phyloP scores from a whole-genome alignment of 352 stramenopile genomes.

The Phytophthora lateralis region DNA sequence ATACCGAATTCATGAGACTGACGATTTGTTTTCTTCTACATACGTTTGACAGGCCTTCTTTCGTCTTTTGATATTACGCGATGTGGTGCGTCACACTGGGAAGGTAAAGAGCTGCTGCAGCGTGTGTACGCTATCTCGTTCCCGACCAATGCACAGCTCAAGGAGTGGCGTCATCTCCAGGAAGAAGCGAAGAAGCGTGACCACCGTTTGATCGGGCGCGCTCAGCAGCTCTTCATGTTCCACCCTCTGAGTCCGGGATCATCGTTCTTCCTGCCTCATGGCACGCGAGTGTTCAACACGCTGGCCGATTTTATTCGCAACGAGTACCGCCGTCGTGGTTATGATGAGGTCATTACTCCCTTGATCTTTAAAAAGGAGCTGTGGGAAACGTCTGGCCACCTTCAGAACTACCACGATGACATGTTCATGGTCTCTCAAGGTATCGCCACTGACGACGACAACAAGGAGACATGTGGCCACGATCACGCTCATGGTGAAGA shows the following conservation, averaged over 20 bases:
- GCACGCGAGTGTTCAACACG: slow-evolving; percentile 98
- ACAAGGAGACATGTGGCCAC: slow-evolving; percentile 19
- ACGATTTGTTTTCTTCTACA: slow-evolving; percentile 9
- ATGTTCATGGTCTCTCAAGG: slow-evolving; percentile 94
- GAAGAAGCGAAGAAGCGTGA: slow-evolving; percentile 97
- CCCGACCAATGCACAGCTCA: slow-evolving; percentile 88
- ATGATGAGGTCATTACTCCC: slow-evolving; percentile 97
- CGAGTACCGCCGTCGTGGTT: slow-evolving; percentile 90
- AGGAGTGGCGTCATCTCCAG: slow-evolving; percentile 88
- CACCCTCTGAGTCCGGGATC: slow-evolving; percentile 95
- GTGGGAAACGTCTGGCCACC: slow-evolving; percentile 97
- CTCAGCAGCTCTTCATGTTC: slow-evolving; percentile 98
- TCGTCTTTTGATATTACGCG: slow-evolving; percentile 97
- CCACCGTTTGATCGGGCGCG: slow-evolving; percentile 93
- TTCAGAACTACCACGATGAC: slow-evolving; percentile 96
- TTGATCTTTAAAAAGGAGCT: slow-evolving; percentile 98
- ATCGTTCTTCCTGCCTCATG: slow-evolving; percentile 98
- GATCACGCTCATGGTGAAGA: slow-evolving; percentile 30
- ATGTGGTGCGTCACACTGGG: slow-evolving; percentile 94
- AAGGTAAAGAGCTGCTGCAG: slow-evolving; percentile 92
- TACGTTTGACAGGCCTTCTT: slow-evolving; percentile 52
- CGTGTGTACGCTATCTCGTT: slow-evolving; percentile 98
- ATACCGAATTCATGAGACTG: slow-evolving; percentile 3
- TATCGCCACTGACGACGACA: slow-evolving; percentile 47
- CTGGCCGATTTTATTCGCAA: slow-evolving; percentile 87